phyloP scores from a whole-genome alignment of 1,284 basidiomycete genomes.

The Cutaneotrichosporon daszewskae region DNA sequence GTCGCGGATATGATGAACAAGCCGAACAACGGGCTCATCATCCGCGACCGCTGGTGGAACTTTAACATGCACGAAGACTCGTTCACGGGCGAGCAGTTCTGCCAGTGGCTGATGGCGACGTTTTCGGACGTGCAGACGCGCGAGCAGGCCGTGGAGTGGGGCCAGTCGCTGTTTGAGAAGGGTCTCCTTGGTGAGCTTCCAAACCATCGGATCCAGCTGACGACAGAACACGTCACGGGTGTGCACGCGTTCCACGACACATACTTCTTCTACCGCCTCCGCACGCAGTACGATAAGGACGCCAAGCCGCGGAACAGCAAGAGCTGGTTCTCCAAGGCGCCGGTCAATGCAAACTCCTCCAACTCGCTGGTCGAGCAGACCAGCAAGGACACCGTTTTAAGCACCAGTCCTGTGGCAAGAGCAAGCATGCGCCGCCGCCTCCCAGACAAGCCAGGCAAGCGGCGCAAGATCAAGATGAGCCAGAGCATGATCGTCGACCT shows the following conservation, averaged over 20 bases:
- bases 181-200: too few relatives aligned
- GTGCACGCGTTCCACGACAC: conserved; percentile 71
- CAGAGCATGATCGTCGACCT: conserved; percentile 83
- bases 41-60: conserved; percentile 43
- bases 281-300: conserved; percentile 57
- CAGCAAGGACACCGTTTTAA: conserved; percentile 4
- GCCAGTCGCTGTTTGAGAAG: conserved; percentile 64
- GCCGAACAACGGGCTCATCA: conserved; percentile 41
- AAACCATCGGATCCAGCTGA: too few relatives aligned
- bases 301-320: conserved; percentile 23
- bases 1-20: conserved; percentile 43
- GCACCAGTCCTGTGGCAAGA: conserved; percentile 2
- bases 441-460: conserved; percentile 48
- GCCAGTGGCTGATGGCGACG: conserved; percentile 77
- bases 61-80: conserved; percentile 53
- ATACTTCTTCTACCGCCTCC: conserved; percentile 78
- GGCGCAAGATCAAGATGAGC: conserved; percentile 65
- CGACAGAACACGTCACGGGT: conserved; percentile 69
- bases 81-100: conserved; percentile 79
- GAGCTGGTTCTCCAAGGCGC: conserved; percentile 31
- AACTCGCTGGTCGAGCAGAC: conserved; percentile 21
- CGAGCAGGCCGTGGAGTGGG: conserved; percentile 73
- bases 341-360: conserved; percentile 11
- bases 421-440: conserved; percentile 7
- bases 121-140: conserved; percentile 76